Evolutionary conservation across 768 basidiomycete genomes (phyloP).

Genomic region (Trametopsis cervina): DNA sequence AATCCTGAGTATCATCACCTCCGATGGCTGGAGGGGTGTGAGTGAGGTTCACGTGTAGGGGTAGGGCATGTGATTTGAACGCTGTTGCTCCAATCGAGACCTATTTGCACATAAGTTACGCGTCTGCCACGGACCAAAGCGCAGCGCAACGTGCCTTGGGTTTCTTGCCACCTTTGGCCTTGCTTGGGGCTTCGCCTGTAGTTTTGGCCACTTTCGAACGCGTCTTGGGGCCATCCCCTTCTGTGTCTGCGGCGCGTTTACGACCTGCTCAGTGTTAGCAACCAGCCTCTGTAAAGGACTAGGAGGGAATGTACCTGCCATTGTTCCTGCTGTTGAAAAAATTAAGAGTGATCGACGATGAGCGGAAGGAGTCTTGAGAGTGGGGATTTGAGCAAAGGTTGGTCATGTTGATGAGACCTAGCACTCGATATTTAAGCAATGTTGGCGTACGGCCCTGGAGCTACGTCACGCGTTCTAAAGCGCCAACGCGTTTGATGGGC

Average conservation of each 20-base stretch:
- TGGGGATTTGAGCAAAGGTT: background rate
- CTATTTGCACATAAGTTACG: background rate
- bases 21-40: conserved; percentile 48
- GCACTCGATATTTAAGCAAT: too few relatives aligned
- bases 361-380: background rate
- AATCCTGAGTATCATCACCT: conserved; percentile 28
- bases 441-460: background rate
- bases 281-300: background rate
- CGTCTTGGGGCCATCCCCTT: conserved; percentile 15
- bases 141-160: conserved; percentile 35
- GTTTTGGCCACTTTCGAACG: conserved; percentile 44
- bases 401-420: background rate
- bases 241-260: conserved; percentile 23
- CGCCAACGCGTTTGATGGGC: background rate
- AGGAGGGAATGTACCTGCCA: background rate
- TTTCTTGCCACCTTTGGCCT: conserved; percentile 32
- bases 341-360: too few relatives aligned
- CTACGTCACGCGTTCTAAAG: background rate
- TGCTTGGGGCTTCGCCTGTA: conserved; percentile 24
- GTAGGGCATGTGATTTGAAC: conserved; percentile 26
- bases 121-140: conserved; percentile 1
- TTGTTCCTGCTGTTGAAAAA: too few relatives aligned
- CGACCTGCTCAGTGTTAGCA: conserved; percentile 7
- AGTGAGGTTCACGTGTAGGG: conserved; percentile 62
- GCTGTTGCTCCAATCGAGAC: conserved; percentile 3